A percentile compares a stretch with the other conserved stretches of the same genome.
These are phyloP conservation scores for Bretschneidera sinensis DNA, from an alignment of 345 rosid genomes.

Conservation along the genomic window DNA sequence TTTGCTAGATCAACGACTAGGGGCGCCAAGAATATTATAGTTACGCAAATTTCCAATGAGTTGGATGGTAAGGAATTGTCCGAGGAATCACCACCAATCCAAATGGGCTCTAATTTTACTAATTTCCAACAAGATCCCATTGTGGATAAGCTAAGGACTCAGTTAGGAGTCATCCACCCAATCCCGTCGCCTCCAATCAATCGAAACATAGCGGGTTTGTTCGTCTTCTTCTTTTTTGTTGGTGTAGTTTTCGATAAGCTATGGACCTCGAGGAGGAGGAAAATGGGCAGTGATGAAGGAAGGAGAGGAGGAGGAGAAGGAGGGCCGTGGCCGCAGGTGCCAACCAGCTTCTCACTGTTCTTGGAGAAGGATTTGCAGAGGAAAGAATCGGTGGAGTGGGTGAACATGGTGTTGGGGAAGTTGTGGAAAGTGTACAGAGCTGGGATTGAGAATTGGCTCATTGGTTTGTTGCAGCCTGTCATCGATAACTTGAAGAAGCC, in stretches of 20 bases:
- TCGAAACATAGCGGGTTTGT: constrained; percentile 55
- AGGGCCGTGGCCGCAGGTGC: constrained; percentile 68
- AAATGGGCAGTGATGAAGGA: constrained; percentile 22
- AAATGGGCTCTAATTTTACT: constrained; percentile 48
- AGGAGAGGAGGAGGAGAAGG: constrained; percentile 37
- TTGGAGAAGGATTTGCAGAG: constrained; percentile 94
- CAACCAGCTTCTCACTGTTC: constrained; percentile 73
- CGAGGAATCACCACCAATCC: constrained; percentile 35
- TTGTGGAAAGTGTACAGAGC: constrained; percentile 94
- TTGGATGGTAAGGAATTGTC: constrained; percentile 32
- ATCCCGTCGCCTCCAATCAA: constrained; percentile 85
- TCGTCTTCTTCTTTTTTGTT: constrained; percentile 84
- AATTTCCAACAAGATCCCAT: constrained; percentile 74
- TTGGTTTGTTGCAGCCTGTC: constrained; percentile 93
- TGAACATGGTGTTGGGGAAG: constrained; percentile 96
- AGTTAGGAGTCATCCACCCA: constrained; percentile 83
- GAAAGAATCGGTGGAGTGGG: constrained; percentile 99
- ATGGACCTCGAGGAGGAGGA: constrained; percentile 65
- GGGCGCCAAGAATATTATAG: constrained; percentile 31
- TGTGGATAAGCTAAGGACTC: constrained; percentile 83
- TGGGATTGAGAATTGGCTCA: constrained; percentile 87
- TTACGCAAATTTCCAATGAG: constrained; percentile 45
- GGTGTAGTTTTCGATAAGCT: constrained; percentile 87
- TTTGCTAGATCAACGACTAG: constrained; percentile 30
- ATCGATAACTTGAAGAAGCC: constrained; percentile 93